Percentiles rank a stretch among this genome's conserved stretches.
phyloP scores from a whole-genome alignment of 352 stramenopile genomes.

The Phytophthora pinifolia region DNA sequence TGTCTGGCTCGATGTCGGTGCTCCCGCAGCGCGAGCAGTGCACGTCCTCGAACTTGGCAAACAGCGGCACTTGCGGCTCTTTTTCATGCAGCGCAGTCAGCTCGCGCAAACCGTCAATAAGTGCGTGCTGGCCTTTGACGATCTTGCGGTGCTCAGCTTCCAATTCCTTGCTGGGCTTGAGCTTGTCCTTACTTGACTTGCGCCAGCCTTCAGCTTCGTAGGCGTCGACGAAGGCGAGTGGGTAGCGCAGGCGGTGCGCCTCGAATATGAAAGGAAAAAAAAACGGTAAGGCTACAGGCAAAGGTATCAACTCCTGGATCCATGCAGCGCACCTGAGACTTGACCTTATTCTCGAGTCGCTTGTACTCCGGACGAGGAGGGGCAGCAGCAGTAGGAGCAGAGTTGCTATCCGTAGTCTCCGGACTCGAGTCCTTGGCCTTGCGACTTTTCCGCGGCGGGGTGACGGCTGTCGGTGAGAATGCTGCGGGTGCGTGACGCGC shows the following conservation, averaged over 20 bases:
- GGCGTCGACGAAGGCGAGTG: conserved; percentile 78
- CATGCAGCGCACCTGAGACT: conserved; percentile 33
- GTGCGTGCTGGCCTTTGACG: conserved; percentile 43
- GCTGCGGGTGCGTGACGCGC: conserved; percentile 27
- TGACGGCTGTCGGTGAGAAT: conserved; percentile 28
- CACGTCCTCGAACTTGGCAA: conserved; percentile 56
- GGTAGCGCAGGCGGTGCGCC: conserved; percentile 58
- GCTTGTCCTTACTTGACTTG: conserved; percentile 70
- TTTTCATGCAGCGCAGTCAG: conserved; percentile 38
- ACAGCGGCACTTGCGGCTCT: conserved; percentile 57
- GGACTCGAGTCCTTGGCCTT: conserved; percentile 27
- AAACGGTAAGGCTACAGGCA: neutral
- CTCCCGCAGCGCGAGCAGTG: conserved; percentile 74
- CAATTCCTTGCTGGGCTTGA: conserved; percentile 81
- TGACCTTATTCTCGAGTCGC: conserved; percentile 39
- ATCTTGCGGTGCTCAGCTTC: conserved; percentile 56
- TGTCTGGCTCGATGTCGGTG: conserved; percentile 64
- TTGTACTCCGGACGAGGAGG: conserved; percentile 32
- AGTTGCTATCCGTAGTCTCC: conserved; percentile 7
- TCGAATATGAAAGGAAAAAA: conserved; percentile 2
- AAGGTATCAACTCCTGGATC: neutral
- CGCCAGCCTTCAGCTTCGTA: conserved; percentile 86
- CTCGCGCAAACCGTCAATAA: conserved; percentile 47
- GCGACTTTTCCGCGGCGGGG: conserved; percentile 19
- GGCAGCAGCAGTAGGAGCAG: neutral